Base-by-base conservation (phyloP, 306 rosid species). In the Astragalus glycyphyllos region DNA sequence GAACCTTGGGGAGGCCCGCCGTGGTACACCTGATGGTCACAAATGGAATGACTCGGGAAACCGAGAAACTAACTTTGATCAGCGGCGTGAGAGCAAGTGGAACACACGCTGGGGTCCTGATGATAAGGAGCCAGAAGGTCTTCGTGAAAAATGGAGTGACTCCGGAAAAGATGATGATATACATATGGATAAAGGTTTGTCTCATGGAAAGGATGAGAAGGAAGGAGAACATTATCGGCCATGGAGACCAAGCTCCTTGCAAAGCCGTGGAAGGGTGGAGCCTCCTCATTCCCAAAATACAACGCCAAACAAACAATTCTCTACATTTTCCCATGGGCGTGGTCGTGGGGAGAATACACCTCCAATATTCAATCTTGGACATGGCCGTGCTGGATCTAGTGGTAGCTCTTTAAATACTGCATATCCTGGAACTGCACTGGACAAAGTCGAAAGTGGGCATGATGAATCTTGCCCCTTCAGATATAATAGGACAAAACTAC, bases 31-130 rank as follows among this genome's bases (percentile, higher is more conserved):
- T 31, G 97, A 91, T 35, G 34, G 23, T 65, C 51, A 65, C 4
- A 73, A 85, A 31, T 74, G 96, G 97, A 80, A 83, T 64, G 96
- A 91, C 67, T 81, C 88, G 4, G 80, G 88, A 77, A 95, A 81
- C 82, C 79, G 62, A 69, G 97, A 91, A 31, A 66, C 77, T 47
- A 86, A 85, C 74, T 79, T 80, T 46, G 99, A 95, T 50, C 99
- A 87, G 53, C 86, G 97, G 40, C 96, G 99, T 38, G 99, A 95
- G 83, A 91, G 89, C 85, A 95, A 95, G 80, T 95, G 99, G 99
- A 95, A 91, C 83, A 80, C 97, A 0, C 97, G 99, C n/a, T 95
- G 99, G 99, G 99, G 99, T 20, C 99, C 97, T 56, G 92, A 86
- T 84, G 89, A 85, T 47, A 95, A 87, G 84, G 97, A 91, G 58